Conservation (phyloP, 2,329 filamentous ascomycete species). For the Rutstroemia sp. region DNA sequence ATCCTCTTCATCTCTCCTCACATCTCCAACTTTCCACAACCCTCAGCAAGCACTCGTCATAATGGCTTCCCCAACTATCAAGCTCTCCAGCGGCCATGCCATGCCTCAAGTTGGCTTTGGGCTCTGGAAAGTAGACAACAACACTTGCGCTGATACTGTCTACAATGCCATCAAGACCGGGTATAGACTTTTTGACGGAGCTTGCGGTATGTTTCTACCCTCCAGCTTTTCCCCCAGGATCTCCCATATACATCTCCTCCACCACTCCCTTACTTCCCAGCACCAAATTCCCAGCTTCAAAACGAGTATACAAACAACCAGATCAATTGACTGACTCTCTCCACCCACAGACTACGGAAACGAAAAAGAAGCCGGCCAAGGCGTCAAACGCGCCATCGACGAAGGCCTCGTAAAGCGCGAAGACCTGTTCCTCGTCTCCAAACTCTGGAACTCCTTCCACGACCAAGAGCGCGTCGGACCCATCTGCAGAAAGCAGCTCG, state of each 20-base stretch:
- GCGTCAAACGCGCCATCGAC: slow-evolving; percentile 70
- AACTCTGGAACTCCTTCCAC: slow-evolving; percentile 92
- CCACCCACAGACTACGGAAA: slow-evolving; percentile 65
- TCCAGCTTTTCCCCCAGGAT: background rate
- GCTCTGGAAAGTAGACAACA: slow-evolving; percentile 64
- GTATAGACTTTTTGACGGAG: slow-evolving; percentile 54
- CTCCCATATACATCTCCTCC: background rate
- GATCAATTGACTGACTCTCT: background rate
- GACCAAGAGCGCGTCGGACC: slow-evolving; percentile 69
- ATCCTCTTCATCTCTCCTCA: background rate
- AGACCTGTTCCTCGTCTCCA: slow-evolving; percentile 87
- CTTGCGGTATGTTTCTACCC: slow-evolving; percentile 39
- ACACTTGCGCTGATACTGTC: slow-evolving; percentile 57
- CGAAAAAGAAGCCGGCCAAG: slow-evolving; percentile 70
- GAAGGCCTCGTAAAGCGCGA: slow-evolving; percentile 75
- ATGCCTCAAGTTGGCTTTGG: slow-evolving; percentile 58
- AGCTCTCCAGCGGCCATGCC: slow-evolving; percentile 39
- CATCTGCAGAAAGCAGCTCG: slow-evolving; percentile 68
- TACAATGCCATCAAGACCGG: slow-evolving; percentile 58
- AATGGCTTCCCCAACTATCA: slow-evolving; percentile 34
- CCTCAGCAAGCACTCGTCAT: background rate
- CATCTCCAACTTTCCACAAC: background rate
- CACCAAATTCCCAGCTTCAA: background rate
- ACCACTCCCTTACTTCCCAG: background rate
- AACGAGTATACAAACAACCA: background rate